Conservation (phyloP, 1,284 basidiomycete species). For the Moniliophthora roreri region DNA sequence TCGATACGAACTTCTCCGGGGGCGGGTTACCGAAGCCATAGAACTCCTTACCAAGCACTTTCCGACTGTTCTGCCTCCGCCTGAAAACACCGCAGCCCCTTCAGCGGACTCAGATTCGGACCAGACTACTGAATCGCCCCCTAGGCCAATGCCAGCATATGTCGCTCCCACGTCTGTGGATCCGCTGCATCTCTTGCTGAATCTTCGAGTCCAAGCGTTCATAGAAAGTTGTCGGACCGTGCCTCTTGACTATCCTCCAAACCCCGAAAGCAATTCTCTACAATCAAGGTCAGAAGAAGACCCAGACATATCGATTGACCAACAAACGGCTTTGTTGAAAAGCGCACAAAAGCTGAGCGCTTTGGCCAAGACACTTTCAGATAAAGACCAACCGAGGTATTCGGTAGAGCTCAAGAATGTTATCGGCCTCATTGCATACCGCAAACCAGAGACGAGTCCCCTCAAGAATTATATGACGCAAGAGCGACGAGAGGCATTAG, state of each 20-base stretch:
- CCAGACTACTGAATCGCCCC: conserved; percentile 3
- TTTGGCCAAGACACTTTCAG: conserved; percentile 50
- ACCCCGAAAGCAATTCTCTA: too few species aligned
- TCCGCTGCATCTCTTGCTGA: conserved; percentile 73
- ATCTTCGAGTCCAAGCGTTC: conserved; percentile 82
- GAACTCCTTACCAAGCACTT: conserved; percentile 66
- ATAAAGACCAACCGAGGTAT: conserved; percentile 58
- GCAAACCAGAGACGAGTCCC: conserved; percentile 67
- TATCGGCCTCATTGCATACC: conserved; percentile 75
- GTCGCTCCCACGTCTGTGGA: conserved; percentile 61
- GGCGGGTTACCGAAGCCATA: conserved; percentile 69
- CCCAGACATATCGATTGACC: conserved; percentile 27
- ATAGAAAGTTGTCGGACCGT: conserved; percentile 78
- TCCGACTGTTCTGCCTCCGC: conserved; percentile 46
- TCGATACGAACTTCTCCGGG: conserved; percentile 61
- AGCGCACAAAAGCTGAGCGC: conserved; percentile 63
- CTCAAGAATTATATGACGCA: conserved; percentile 71
- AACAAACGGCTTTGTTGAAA: conserved; percentile 47
- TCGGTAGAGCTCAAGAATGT: conserved; percentile 71
- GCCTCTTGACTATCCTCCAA: conserved; percentile 50
- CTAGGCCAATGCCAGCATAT: conserved; percentile 30
- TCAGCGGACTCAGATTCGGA: too few species aligned
- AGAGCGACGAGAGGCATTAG: conserved; percentile 73
- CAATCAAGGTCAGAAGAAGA: too few species aligned
- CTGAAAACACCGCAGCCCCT: conserved; percentile 7